Evolutionary conservation across 2,329 filamentous ascomycete genomes (phyloP).

Genomic region (Metarhizium brunneum): DNA sequence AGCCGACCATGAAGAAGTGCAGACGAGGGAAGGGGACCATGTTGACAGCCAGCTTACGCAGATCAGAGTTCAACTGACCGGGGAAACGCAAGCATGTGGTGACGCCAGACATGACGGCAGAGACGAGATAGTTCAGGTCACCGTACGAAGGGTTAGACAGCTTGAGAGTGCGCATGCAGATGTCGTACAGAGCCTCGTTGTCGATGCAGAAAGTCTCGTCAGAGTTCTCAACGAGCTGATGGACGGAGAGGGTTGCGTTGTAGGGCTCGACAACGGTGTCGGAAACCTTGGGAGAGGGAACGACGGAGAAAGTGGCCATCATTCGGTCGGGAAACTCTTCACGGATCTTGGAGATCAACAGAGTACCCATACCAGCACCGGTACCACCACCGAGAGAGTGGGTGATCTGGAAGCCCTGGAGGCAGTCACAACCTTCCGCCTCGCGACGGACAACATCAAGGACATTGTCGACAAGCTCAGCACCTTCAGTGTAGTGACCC

Average conservation of each 20-base stretch:
- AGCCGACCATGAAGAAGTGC: slow-evolving; percentile 99
- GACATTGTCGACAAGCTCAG: slow-evolving; percentile 96
- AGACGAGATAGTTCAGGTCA: slow-evolving; percentile 98
- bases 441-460: slow-evolving; percentile 97
- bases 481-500: slow-evolving; percentile 99
- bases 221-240: slow-evolving; percentile 99
- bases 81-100: slow-evolving; percentile 99
- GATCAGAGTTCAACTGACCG: slow-evolving; percentile 98
- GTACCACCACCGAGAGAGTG: slow-evolving; percentile 99
- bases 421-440: slow-evolving; percentile 97
- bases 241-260: slow-evolving; percentile 97
- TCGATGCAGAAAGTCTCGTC: slow-evolving; percentile 99
- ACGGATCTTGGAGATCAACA: slow-evolving; percentile 99
- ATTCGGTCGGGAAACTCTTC: slow-evolving; percentile 99
- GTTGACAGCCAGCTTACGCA: slow-evolving; percentile 99
- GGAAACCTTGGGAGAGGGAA: slow-evolving; percentile 98
- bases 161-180: slow-evolving; percentile 99
- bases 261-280: slow-evolving; percentile 99
- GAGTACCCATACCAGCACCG: slow-evolving; percentile 99
- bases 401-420: slow-evolving; percentile 99
- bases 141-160: slow-evolving; percentile 97
- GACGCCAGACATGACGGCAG: slow-evolving; percentile 98
- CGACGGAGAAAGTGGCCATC: slow-evolving; percentile 99
- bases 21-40: slow-evolving; percentile 99
- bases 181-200: slow-evolving; percentile 99